Percentiles rank a stretch among this genome's conserved stretches.
Conservation (phyloP, 331 rosid genomes). For the Cydonia oblonga region DNA sequence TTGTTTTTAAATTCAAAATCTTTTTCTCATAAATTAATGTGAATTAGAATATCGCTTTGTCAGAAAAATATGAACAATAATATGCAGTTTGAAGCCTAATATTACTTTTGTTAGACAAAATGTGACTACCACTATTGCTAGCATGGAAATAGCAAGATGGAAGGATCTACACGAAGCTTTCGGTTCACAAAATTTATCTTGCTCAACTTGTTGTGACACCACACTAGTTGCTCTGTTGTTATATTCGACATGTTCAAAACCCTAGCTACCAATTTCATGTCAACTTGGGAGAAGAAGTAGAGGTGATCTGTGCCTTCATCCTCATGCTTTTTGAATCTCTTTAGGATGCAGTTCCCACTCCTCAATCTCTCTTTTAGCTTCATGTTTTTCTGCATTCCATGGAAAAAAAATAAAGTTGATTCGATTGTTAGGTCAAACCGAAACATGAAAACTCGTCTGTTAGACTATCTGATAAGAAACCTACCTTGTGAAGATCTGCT, state of each 20-base stretch:
- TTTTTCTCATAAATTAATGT: not conserved
- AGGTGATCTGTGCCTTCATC: constrained; percentile 45
- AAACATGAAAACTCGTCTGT: not conserved
- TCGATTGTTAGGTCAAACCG: not conserved
- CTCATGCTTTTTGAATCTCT: constrained; percentile 38
- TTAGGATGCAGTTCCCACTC: constrained; percentile 70
- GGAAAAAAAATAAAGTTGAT: not conserved
- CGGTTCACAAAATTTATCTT: constrained; percentile 45
- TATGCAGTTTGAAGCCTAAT: not conserved
- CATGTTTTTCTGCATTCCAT: constrained; percentile 57
- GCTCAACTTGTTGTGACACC: constrained; percentile 74
- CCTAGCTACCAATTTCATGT: constrained; percentile 72
- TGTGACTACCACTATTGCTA: not conserved
- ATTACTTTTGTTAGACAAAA: not conserved
- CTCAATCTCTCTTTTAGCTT: constrained; percentile 44
- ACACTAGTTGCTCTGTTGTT: constrained; percentile 71
- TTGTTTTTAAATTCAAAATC: too few relatives aligned
- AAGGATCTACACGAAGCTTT: constrained; percentile 59
- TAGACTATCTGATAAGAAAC: not conserved
- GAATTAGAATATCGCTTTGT: not conserved
- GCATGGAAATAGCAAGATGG: constrained; percentile 74
- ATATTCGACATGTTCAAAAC: constrained; percentile 74
- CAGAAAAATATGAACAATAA: not conserved
- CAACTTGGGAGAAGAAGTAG: constrained; percentile 75
- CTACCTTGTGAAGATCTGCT: constrained; percentile 62